A percentile compares a stretch with the other conserved stretches of the same genome.
Evolutionary conservation across 768 basidiomycete genomes (phyloP).

Genomic region (Boletus sp.): DNA sequence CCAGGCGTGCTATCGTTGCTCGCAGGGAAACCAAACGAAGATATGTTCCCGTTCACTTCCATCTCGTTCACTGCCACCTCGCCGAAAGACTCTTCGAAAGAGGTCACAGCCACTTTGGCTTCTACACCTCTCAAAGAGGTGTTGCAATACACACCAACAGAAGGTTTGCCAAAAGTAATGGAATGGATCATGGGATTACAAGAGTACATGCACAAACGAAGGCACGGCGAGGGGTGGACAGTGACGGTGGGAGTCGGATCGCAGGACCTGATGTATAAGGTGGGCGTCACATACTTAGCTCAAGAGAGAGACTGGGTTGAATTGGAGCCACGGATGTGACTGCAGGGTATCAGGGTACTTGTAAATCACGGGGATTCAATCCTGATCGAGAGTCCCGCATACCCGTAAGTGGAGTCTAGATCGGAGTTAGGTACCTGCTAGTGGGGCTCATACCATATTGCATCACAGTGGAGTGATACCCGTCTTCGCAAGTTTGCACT

Average conservation of each 20-base stretch:
- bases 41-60: conserved; percentile 13
- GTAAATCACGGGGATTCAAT: conserved; percentile 73
- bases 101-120: conserved; percentile 47
- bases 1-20: background rate
- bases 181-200: conserved; percentile 70
- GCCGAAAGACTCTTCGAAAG: conserved; percentile 30
- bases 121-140: conserved; percentile 42
- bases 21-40: background rate
- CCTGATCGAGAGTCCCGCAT: conserved; percentile 74
- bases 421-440: background rate
- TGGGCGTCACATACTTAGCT: background rate
- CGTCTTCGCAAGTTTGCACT: conserved; percentile 49
- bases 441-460: background rate
- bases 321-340: background rate
- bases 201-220: conserved; percentile 58
- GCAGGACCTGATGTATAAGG: conserved; percentile 84
- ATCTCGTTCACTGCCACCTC: background rate
- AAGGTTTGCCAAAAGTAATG: conserved; percentile 54
- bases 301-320: background rate
- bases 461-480: conserved; percentile 56
- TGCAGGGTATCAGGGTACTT: conserved; percentile 62
- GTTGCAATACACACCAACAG: conserved; percentile 70
- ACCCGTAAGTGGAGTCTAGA: conserved; percentile 44
- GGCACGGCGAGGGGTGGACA: conserved; percentile 60
- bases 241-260: conserved; percentile 72